These are phyloP conservation scores for Pseudodiploospora longispora DNA, from an alignment of 2,329 filamentous ascomycete genomes.

Conservation along the genomic window DNA sequence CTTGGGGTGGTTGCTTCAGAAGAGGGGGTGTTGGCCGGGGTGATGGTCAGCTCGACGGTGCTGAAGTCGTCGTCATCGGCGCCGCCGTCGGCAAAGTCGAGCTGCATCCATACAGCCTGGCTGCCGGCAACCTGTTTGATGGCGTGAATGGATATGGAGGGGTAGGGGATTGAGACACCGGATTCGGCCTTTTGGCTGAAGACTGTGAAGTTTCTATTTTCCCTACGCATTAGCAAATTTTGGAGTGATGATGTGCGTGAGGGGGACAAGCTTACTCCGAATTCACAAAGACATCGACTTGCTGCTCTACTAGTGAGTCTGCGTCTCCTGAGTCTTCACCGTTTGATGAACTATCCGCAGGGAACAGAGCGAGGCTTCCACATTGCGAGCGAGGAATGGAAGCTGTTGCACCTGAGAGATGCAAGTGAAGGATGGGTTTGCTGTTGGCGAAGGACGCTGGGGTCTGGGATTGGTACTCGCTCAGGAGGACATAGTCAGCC, in stretches of 20 bases:
- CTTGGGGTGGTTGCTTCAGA: slow-evolving; percentile 15
- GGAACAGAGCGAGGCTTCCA: slow-evolving; percentile 46
- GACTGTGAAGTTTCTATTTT: slow-evolving; percentile 42
- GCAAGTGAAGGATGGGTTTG: slow-evolving; percentile 63
- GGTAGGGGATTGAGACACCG: slow-evolving; percentile 66
- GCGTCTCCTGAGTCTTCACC: slow-evolving; percentile 20
- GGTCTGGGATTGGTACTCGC: slow-evolving; percentile 64
- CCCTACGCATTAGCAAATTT: background rate
- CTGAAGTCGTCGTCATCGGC: slow-evolving; percentile 56
- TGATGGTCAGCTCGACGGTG: slow-evolving; percentile 59
- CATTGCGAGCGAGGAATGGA: slow-evolving; percentile 48
- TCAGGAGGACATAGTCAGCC: slow-evolving; percentile 54
- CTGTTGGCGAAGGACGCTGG: slow-evolving; percentile 63
- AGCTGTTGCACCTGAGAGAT: slow-evolving; percentile 48
- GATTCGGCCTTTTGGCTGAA: slow-evolving; percentile 50
- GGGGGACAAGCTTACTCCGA: slow-evolving; percentile 40
- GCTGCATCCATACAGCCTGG: slow-evolving; percentile 57
- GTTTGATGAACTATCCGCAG: slow-evolving; percentile 25
- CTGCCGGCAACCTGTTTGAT: slow-evolving; percentile 49
- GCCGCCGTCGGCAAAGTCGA: slow-evolving; percentile 53
- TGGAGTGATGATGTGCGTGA: background rate
- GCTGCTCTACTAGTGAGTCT: slow-evolving; percentile 32
- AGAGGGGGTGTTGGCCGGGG: slow-evolving; percentile 36
- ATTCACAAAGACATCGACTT: slow-evolving; percentile 49
- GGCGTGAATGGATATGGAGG: slow-evolving; percentile 66